Base-by-base conservation (phyloP, 2,329 filamentous ascomycete species). In the Monilinia aucupariae region DNA sequence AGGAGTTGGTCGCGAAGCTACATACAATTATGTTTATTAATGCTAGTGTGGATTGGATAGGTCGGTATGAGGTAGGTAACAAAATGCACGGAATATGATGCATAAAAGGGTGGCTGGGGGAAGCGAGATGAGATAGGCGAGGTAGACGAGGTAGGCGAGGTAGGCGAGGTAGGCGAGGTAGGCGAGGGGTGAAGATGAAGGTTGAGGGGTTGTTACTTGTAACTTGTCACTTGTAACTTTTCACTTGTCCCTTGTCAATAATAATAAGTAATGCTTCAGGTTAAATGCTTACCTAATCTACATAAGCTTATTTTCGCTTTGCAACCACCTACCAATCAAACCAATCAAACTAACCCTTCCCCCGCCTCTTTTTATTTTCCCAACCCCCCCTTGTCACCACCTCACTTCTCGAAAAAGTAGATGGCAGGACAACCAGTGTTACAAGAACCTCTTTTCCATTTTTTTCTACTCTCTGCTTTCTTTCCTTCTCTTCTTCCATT, bases 361-460 rank as follows among this genome's bases (percentile, higher is more conserved):
- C 59, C 59, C 59, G 59, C 59, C 59, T 51, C 49, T 52, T 53
- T 61, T 41, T 25, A 25, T 48, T 48, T 34, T 45, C 30, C 17
- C 48, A 41, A 41, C n/a, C 20, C 48, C 52, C 52, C 52, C 59
- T 39, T 53, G 59, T 34, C 32, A 60, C 48, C 47, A 51, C 20
- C 25, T 30, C 34, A 22, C 12, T 22, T 30, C 3, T 25, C 17
- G 55, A 63, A 66, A 66, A 66, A 51, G 51, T 32, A 48, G 61
- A 65, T 66, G 65, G 65, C 65, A 63, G 65, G 65, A 65, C 63
- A 65, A 65, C 64, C 22, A n/a, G 27, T 49, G 41, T 55, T 61
- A 63, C 60, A 65, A 63, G 54, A 61, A 52, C 45, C 41, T 55
- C 27, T 30, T 15, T 9, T n/a, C 22, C 32, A n/a, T 34, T 56